Percentiles rank a stretch among this genome's conserved stretches.
These are phyloP conservation scores for Zymoseptoria tritici DNA, from an alignment of 2,329 filamentous ascomycete genomes.

Conservation along the genomic window DNA sequence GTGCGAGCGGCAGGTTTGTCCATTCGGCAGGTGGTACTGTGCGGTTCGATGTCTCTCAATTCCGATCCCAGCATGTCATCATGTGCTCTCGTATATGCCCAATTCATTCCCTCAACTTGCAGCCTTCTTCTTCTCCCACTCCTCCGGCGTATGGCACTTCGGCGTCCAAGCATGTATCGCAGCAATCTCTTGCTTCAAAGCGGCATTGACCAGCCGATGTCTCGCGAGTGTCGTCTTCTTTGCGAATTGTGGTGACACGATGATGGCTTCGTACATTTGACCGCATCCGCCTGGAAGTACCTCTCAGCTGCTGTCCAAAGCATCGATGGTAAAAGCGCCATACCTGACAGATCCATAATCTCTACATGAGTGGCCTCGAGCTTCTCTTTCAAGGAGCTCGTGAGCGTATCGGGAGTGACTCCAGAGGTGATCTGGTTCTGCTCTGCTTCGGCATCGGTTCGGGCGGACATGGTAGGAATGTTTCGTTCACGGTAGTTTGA, in stretches of 20 bases:
- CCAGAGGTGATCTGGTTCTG: conserved; percentile 45
- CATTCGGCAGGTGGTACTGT: not conserved
- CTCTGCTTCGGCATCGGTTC: conserved; percentile 35
- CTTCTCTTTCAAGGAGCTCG: conserved; percentile 59
- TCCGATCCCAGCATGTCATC: not conserved
- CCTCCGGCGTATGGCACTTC: conserved; percentile 84
- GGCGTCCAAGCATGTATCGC: conserved; percentile 92
- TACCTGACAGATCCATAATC: conserved; percentile 89
- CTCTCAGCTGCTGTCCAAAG: not conserved
- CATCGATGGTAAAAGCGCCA: conserved; percentile 14
- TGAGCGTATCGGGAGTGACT: conserved; percentile 67
- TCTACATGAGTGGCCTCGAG: conserved; percentile 73
- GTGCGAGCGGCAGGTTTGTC: not conserved
- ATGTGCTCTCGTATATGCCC: not conserved
- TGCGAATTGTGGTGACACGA: conserved; percentile 49
- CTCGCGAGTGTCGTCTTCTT: conserved; percentile 66
- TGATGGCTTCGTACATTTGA: conserved; percentile 62
- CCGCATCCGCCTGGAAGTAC: conserved; percentile 55
- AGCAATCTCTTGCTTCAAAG: conserved; percentile 79
- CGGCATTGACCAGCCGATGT: conserved; percentile 76
- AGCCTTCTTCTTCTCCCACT: conserved; percentile 65
- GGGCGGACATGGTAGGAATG: conserved; percentile 34
- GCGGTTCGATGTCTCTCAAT: not conserved
- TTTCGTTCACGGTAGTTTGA: not conserved
- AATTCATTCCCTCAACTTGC: conserved; percentile 3